Conservation (phyloP, 1,284 basidiomycete genomes). For the Prillingera fragicola region DNA sequence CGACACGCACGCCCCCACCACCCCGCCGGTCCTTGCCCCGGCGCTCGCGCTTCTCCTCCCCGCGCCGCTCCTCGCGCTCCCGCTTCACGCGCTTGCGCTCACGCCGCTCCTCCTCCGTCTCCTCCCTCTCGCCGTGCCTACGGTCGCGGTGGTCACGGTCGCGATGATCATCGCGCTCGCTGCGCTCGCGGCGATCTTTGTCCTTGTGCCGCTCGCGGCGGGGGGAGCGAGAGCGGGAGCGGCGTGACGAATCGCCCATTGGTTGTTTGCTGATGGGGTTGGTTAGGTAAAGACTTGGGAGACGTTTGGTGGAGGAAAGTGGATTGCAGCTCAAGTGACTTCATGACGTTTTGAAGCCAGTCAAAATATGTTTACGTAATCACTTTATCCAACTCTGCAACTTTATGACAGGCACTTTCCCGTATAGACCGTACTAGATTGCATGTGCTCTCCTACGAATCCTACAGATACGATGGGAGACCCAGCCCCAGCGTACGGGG, state of each 20-base stretch:
- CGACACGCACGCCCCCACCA: slow-evolving; percentile 47
- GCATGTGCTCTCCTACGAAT: too few species aligned
- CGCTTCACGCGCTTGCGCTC: slow-evolving; percentile 22
- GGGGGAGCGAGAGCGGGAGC: background rate
- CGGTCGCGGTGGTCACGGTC: slow-evolving; percentile 7
- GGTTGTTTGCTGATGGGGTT: background rate
- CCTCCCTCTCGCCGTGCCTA: slow-evolving; percentile 2
- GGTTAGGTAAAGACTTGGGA: background rate
- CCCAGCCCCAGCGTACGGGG: too few species aligned
- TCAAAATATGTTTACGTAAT: too few species aligned
- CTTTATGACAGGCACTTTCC: too few species aligned
- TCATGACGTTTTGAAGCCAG: too few species aligned
- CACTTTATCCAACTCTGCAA: too few species aligned
- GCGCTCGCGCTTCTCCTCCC: slow-evolving; percentile 11
- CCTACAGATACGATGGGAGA: too few species aligned
- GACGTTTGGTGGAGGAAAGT: too few species aligned
- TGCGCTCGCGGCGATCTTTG: slow-evolving; percentile 3
- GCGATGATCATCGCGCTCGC: background rate
- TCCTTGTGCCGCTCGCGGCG: background rate
- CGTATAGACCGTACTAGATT: too few species aligned
- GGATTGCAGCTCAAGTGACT: too few species aligned
- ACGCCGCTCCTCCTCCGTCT: slow-evolving; percentile 21
- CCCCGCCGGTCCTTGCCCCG: slow-evolving; percentile 50
- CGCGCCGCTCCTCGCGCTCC: slow-evolving; percentile 6
- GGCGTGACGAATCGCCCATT: background rate